A percentile compares a stretch with the other conserved stretches of the same genome.
Conservation (phyloP, 2,329 filamentous ascomycete species). For the Paraphoma sp. region DNA sequence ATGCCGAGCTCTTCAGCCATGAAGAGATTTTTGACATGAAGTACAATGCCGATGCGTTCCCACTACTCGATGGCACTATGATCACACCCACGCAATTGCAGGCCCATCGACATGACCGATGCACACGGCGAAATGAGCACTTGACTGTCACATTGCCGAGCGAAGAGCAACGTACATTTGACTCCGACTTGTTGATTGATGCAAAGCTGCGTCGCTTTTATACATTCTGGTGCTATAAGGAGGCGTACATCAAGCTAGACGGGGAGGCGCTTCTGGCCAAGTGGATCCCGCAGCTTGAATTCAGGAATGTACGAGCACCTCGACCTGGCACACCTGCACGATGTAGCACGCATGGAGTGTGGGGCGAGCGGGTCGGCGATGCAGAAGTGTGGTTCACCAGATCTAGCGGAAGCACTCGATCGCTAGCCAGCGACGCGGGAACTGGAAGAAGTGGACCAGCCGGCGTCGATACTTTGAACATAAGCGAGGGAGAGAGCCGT, state of each 20-base stretch:
- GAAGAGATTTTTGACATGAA: conserved; percentile 70
- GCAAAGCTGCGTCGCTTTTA: conserved; percentile 75
- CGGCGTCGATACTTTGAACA: neutral
- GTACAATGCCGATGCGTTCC: conserved; percentile 54
- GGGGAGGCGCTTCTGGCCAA: conserved; percentile 77
- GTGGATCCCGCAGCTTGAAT: conserved; percentile 76
- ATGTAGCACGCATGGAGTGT: conserved; percentile 52
- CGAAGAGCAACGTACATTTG: conserved; percentile 47
- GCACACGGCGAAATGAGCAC: conserved; percentile 45
- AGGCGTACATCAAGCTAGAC: conserved; percentile 84
- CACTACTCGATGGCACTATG: conserved; percentile 53
- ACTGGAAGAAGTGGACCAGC: conserved; percentile 23
- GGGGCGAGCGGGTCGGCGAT: conserved; percentile 56
- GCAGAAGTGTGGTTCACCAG: conserved; percentile 58
- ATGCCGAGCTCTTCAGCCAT: conserved; percentile 71
- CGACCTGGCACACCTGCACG: conserved; percentile 49
- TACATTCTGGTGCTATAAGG: conserved; percentile 78
- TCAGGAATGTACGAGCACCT: conserved; percentile 65
- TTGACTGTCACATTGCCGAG: conserved; percentile 47
- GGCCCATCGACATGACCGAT: conserved; percentile 52
- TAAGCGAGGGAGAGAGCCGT: conserved; percentile 11
- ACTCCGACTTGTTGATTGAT: conserved; percentile 60
- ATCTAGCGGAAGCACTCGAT: neutral
- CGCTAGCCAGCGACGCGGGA: conserved; percentile 25
- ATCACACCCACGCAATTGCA: conserved; percentile 47